Base-by-base conservation (phyloP, 2,329 filamentous ascomycete species). In the Aspergillus sp. region DNA sequence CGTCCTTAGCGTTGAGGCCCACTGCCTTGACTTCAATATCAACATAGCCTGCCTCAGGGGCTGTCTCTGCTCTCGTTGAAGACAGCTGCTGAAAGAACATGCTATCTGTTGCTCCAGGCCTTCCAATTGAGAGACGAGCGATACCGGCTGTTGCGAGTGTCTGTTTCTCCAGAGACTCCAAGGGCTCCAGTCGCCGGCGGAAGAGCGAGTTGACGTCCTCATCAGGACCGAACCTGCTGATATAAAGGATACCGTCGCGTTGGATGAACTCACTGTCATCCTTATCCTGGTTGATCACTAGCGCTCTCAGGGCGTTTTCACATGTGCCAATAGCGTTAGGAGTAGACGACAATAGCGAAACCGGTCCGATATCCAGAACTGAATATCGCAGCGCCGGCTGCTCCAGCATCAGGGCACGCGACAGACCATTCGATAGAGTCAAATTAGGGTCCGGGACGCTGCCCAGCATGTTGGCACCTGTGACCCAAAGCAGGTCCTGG, bases 1-100 rank as follows among this genome's bases (percentile, higher is more conserved):
- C n/a, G 30, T 56, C 53, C 41, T 53, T 51, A 5, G 45, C 47
- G 32, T 56, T 58, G 13, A 56, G 47, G 19, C 52, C 49, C 3
- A 53, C 27, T 6, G 49, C 12, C 38, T 50, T 44, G 7, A 57
- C 46, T 17, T 56, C 46, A 2, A 57, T 44, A 17, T 56, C 48
- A 2, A 52, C 41, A 4, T 37, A 42, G 15, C 23, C 52, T 9
- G 44, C 43, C 13, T 12, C 22, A 3, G 42, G 35, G 6, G 23
- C 13, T 13, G 27, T 13, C 6, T 25, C 10, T 3, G 43, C 7
- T 30, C 39, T 25, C 4, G n/a, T 17, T 12, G 25, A 30, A 30
- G 25, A 12, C 15, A 19, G 12, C 25, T 27, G 22, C 15, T 39
- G 12, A 41, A 47, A 50, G 41, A 13, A 17, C 15, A 39, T 39